A percentile compares a stretch with the other conserved stretches of the same genome.
These are phyloP conservation scores for Quercus aquifolioides DNA, from an alignment of 306 rosid genomes.

Conservation along the genomic window DNA sequence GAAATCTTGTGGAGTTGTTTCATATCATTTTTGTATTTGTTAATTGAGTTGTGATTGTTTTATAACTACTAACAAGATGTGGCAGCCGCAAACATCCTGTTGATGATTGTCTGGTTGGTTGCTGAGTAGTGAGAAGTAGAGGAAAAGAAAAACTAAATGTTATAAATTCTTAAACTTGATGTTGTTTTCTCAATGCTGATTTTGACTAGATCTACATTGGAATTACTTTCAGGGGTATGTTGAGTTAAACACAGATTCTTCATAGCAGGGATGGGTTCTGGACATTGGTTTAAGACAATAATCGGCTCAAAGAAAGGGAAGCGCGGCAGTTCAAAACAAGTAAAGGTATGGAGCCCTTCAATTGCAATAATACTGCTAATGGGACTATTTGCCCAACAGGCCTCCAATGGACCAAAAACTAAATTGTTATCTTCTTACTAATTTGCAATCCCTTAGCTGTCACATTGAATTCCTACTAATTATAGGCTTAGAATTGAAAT, in stretches of 20 bases:
- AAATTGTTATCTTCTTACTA: background rate
- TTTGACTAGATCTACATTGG: slow-evolving; percentile 4
- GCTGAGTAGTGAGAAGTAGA: background rate
- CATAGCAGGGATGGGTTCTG: slow-evolving; percentile 71
- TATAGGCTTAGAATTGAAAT: slow-evolving; percentile 1
- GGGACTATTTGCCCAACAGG: background rate
- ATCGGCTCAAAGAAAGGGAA: slow-evolving; percentile 60
- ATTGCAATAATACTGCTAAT: background rate
- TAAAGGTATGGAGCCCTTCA: slow-evolving; percentile 50
- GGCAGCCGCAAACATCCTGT: background rate
- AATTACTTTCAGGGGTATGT: slow-evolving; percentile 41
- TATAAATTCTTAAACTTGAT: slow-evolving; percentile 1
- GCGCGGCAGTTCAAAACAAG: slow-evolving; percentile 56
- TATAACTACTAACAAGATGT: background rate
- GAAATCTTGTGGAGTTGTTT: background rate
- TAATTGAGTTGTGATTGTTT: slow-evolving; percentile 1
- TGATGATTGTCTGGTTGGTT: slow-evolving; percentile 10
- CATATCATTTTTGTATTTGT: background rate
- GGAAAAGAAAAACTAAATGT: background rate
- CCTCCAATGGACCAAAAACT: background rate
- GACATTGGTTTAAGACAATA: slow-evolving; percentile 81
- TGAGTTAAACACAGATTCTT: slow-evolving; percentile 29
- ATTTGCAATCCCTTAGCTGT: background rate
- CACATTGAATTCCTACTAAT: background rate
- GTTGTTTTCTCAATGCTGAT: slow-evolving; percentile 28